Conservation (phyloP, 495 filamentous ascomycete species). For the Aspergillus affinis region DNA sequence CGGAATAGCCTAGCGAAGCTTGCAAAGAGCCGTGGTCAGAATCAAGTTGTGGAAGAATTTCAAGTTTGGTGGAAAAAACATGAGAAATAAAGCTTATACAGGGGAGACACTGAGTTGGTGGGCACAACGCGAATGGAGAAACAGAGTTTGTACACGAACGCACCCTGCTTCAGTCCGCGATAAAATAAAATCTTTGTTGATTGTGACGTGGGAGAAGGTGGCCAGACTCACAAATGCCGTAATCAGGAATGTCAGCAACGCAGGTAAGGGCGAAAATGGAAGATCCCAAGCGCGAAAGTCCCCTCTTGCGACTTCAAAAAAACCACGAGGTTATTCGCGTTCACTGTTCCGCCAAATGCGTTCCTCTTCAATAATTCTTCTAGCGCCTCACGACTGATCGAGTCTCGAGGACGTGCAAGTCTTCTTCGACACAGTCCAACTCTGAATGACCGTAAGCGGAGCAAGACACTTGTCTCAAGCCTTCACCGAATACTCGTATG, state of each 20-base stretch:
- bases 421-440: neutral
- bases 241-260: constrained; percentile 16
- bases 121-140: constrained; percentile 2
- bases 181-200: neutral
- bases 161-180: constrained; percentile 5
- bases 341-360: neutral
- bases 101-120: neutral
- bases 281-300: neutral
- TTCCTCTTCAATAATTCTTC: neutral
- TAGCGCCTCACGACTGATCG: neutral
- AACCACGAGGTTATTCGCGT: neutral
- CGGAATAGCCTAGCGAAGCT: neutral
- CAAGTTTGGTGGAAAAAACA: neutral
- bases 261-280: constrained; percentile 11
- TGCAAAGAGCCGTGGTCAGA: neutral
- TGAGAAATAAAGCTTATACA: neutral
- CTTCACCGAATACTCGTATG: neutral
- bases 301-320: neutral
- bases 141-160: constrained; percentile 3
- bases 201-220: neutral
- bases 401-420: neutral
- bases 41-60: neutral
- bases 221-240: constrained; percentile 8
- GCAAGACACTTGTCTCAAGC: neutral
- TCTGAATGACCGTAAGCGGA: neutral